Conservation (phyloP, 345 rosid species). For the Sonneratia alba region DNA sequence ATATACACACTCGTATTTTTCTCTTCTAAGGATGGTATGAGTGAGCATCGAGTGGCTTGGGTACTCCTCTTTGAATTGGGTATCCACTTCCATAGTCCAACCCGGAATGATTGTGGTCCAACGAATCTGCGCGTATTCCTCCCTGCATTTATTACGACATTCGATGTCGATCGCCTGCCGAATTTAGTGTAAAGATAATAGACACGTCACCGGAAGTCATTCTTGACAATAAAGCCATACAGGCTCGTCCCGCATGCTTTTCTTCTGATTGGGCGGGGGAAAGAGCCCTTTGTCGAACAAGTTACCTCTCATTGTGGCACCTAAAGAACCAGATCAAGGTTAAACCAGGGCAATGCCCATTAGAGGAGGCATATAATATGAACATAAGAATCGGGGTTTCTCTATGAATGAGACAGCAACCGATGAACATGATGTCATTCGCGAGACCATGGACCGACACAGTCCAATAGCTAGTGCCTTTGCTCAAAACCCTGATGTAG, state of each 20-base stretch:
- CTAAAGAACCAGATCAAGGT: neutral
- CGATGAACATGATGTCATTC: too few relatives aligned
- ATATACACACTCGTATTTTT: neutral
- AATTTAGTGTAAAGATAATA: neutral
- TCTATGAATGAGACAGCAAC: too few relatives aligned
- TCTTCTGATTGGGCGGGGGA: neutral
- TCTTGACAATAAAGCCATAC: neutral
- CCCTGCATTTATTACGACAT: neutral
- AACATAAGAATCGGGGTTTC: neutral
- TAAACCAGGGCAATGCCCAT: too few relatives aligned
- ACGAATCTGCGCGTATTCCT: neutral
- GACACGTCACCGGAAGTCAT: neutral
- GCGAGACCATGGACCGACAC: too few relatives aligned
- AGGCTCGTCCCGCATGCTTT: neutral
- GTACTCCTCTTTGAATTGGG: constrained; percentile 4
- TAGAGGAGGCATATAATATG: neutral
- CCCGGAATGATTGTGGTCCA: neutral
- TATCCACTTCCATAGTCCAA: neutral
- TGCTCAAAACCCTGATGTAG: too few relatives aligned
- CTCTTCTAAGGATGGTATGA: neutral
- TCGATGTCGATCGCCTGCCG: neutral
- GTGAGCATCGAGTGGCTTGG: neutral
- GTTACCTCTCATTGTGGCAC: neutral
- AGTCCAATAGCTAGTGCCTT: too few relatives aligned
- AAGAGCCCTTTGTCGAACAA: neutral